phyloP scores from a whole-genome alignment of 2,329 filamentous ascomycete species.

The Rhytidhysteron rufulum region DNA sequence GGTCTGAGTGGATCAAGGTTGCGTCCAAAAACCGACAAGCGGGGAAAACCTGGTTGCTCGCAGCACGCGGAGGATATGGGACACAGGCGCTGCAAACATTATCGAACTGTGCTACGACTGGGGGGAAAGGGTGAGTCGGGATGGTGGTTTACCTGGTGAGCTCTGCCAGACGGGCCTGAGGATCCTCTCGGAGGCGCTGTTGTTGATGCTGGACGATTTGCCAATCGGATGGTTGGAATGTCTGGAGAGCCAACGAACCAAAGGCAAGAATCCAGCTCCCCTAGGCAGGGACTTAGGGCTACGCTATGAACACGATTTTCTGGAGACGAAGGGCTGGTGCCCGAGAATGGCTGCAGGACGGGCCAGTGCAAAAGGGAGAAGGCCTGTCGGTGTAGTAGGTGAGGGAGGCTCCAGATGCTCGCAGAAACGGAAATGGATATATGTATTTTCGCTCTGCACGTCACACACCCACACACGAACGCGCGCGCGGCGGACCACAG shows the following conservation, averaged over 20 bases:
- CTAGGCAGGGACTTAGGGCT: constrained; percentile 14
- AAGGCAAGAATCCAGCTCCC: constrained; percentile 7
- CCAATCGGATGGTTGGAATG: constrained; percentile 19
- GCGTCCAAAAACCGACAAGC: constrained; percentile 19
- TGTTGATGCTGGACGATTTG: constrained; percentile 3
- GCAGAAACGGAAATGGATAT: not conserved
- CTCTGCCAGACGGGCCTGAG: no score
- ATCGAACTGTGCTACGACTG: constrained; percentile 10
- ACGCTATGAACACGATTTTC: constrained; percentile 17
- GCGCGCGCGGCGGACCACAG: not conserved
- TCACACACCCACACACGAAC: no score
- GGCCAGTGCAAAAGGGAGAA: constrained; percentile 5
- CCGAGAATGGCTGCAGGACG: constrained; percentile 7
- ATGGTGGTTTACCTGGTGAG: constrained; percentile 18
- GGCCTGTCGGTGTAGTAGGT: not conserved
- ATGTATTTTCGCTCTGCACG: no score
- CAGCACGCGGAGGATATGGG: constrained; percentile 8
- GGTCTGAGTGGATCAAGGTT: constrained; percentile 28
- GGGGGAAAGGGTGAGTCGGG: constrained; percentile 3
- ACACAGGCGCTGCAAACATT: constrained; percentile 11
- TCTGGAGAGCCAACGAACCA: constrained; percentile 18
- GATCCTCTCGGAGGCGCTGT: not conserved
- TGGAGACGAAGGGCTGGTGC: constrained; percentile 16
- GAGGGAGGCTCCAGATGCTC: not conserved
- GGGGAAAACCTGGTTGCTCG: constrained; percentile 13